These are phyloP conservation scores for Leishmania turanica DNA, from an alignment of 208 protist species.

Conservation along the genomic window DNA sequence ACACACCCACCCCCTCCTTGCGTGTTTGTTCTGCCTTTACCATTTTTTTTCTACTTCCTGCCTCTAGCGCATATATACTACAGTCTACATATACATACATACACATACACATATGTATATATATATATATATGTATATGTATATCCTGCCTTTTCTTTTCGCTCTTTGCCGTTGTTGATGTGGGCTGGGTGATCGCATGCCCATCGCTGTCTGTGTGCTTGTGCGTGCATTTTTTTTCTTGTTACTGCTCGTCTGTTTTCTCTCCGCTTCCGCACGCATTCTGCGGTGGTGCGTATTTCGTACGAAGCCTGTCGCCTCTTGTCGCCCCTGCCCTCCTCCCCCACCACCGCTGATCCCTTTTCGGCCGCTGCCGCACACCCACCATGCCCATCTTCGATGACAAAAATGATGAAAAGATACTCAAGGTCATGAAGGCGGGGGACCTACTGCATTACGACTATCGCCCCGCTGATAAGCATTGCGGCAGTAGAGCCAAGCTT, in stretches of 20 bases:
- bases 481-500: constrained; percentile 24
- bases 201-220: not conserved
- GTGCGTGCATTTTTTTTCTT: not conserved
- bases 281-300: not conserved
- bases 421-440: constrained; percentile 39
- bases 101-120: not conserved
- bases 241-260: not conserved
- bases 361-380: not conserved
- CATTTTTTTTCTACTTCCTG: too few species aligned
- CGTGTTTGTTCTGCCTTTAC: not conserved
- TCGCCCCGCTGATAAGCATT: constrained; percentile 17
- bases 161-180: not conserved
- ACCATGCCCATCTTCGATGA: constrained; percentile 3
- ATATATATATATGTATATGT: not conserved
- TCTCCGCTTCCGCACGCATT: not conserved
- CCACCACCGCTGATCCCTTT: not conserved
- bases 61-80: not conserved
- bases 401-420: constrained; percentile 3
- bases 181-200: not conserved
- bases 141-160: not conserved
- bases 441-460: constrained; percentile 80
- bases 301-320: not conserved
- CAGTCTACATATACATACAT: not conserved
- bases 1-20: not conserved
- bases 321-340: not conserved